Conservation (phyloP, 768 basidiomycete species). For the Albatrellus ellisii region DNA sequence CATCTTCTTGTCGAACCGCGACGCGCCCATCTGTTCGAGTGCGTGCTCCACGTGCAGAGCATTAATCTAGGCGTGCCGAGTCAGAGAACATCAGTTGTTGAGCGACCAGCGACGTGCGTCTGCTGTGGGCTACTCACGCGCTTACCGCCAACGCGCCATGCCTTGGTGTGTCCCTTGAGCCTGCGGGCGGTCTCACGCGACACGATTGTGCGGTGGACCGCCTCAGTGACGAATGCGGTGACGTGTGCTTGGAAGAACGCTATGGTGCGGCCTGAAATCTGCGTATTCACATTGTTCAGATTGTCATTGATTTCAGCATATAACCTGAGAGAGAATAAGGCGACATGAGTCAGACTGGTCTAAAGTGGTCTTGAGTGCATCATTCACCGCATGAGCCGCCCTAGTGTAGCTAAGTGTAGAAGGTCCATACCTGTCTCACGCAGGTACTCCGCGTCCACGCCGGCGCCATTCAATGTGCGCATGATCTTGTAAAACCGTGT, state of each 20-base stretch:
- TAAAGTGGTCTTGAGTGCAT: not conserved
- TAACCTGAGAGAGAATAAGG: conserved; percentile 13
- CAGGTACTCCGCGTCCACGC: conserved; percentile 33
- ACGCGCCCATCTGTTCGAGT: conserved; percentile 32
- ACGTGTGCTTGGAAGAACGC: conserved; percentile 31
- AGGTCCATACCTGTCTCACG: conserved; percentile 31
- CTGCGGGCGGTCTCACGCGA: conserved; percentile 44
- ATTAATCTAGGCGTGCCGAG: conserved; percentile 25
- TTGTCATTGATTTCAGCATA: conserved; percentile 18
- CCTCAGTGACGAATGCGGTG: conserved; percentile 35
- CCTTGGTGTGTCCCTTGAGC: conserved; percentile 45
- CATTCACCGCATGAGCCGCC: conserved; percentile 30
- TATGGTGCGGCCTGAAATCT: conserved; percentile 37
- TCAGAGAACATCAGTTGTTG: not conserved
- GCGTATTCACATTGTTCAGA: conserved; percentile 14
- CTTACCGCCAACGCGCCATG: conserved; percentile 36
- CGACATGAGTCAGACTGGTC: not conserved
- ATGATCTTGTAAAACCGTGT: conserved; percentile 34
- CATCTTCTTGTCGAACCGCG: conserved; percentile 23
- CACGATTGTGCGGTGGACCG: conserved; percentile 38
- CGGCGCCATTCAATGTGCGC: conserved; percentile 27
- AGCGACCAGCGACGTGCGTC: not conserved
- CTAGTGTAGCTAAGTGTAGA: conserved; percentile 29
- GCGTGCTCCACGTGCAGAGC: conserved; percentile 33
- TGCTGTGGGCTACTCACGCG: conserved; percentile 16